Base-by-base conservation (phyloP, 2,329 filamentous ascomycete species). In the Penicillium corylophilum region DNA sequence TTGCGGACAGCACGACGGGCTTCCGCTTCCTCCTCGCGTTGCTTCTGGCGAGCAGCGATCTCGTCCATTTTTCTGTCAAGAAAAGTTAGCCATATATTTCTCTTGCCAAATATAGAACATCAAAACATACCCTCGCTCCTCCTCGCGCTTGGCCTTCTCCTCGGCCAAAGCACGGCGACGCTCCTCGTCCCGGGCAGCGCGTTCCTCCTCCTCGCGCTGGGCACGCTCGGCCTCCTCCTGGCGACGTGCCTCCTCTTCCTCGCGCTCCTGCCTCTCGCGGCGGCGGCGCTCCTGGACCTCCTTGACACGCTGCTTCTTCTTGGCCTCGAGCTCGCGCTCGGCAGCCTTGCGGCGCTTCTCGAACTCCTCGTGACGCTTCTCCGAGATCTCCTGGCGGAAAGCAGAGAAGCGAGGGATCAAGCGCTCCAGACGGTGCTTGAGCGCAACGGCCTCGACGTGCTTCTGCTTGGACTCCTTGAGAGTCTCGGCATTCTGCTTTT, bases 341-440 rank as follows among this genome's bases (percentile, higher is more conserved):
- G 94, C 94, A 66, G 90, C 87, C 72, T 88, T 91, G 69, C 89
- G 89, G 59, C 92, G 89, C 79, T 89, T 93, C 81, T 97, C 94
- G 63, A 97, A 99, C 74, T 97, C 91, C 64, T 95, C 89, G 68
- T 90, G 90, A 64, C 93, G 89, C 68, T 90, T 87, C 73, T 94
- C 87, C 56, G 89, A 89, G 48, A 99, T 84, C 43, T 86, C 85
- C 60, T 86, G 80, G 67, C 89, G 86, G 83, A 96, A 97, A 9
- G 78, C 76, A 71, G 94, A 90, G 76, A 96, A 99, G 48, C 81
- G 74, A n/a, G 86, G 82, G 59, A 97, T 87, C 48, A 99, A 82
- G 56, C 92, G 85, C 67, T 82, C 87, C 46, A 99, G 85, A 69
- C 94, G 89, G 74, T 95, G 88, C 83, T 97, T 97, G 63, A 99